Base-by-base conservation (phyloP, 2,329 filamentous ascomycete genomes). In the Septoria petroselini region DNA sequence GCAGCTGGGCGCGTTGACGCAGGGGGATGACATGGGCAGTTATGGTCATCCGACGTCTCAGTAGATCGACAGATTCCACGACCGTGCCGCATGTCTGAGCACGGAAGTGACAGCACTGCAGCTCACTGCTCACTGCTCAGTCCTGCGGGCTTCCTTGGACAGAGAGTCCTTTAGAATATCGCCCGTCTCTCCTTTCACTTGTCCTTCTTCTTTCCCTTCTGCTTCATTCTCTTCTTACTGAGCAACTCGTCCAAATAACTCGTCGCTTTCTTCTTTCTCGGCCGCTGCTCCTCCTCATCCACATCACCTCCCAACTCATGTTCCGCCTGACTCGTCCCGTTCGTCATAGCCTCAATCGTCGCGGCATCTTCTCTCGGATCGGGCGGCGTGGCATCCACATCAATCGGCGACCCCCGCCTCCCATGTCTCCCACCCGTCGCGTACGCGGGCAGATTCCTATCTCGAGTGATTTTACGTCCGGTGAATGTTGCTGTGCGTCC, bases 191-290 rank as follows among this genome's bases (percentile, higher is more conserved):
- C 9, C 23, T 9, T 9, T 9, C 23, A 5, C 23, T 27, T 27
- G 5, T 9, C 23, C 15, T 38, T 38, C 6, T 21, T 31, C 14
- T 51, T 53, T 12, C 15, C 27, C 34, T 63, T 68, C 62, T 71
- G 72, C 62, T 69, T 71, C 55, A 70, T 71, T 63, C 71, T 73
- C 58, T 73, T 75, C 59, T 74, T 75, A 66, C 78, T 80, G 57
- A 76, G 62, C 12, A 82, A 62, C 55, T 81, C 76, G 60, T 82
- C 79, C 25, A 82, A 65, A 59, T 77, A 81, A 43, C 51, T 57
- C 41, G 63, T 68, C 7, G 41, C 50, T 40, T 45, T 55, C 47
- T 43, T 58, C 54, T 54, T 55, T 43, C 48, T 51, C 27, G 48
- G 43, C 30, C 33, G 46, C 21, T 41, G 39, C 19, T 39, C 41